These are phyloP conservation scores for Psidium friedrichsthalianum DNA, from an alignment of 345 rosid genomes.

Conservation along the genomic window DNA sequence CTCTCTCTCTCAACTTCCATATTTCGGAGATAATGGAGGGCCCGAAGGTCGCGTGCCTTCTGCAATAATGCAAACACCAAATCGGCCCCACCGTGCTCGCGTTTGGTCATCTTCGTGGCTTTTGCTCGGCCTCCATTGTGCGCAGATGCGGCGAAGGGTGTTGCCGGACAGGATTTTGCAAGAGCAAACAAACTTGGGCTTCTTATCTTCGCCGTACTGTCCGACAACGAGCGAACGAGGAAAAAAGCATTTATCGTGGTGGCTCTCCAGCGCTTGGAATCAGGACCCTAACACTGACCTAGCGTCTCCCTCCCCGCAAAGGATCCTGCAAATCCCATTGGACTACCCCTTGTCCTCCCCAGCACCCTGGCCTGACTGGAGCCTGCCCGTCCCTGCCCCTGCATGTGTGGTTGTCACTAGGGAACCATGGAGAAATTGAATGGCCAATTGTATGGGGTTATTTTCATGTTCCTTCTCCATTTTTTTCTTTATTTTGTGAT, in stretches of 20 bases:
- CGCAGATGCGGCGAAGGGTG: background rate
- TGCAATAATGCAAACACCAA: too few species aligned
- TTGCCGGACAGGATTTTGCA: background rate
- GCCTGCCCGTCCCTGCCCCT: too few species aligned
- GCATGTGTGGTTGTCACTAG: too few species aligned
- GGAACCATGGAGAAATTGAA: too few species aligned
- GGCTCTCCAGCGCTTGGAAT: slow-evolving; percentile 18
- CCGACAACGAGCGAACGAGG: slow-evolving; percentile 13
- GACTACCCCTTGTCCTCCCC: too few species aligned
- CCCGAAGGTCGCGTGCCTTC: too few species aligned
- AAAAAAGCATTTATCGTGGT: slow-evolving; percentile 14
- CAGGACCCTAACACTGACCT: too few species aligned
- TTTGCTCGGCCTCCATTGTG: background rate
- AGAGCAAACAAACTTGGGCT: slow-evolving; percentile 12
- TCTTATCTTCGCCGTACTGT: slow-evolving; percentile 1
- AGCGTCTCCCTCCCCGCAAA: too few species aligned
- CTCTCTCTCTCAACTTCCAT: background rate
- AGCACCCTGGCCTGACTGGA: too few species aligned
- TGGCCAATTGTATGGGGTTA: background rate
- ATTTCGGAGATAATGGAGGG: background rate
- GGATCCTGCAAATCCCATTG: too few species aligned
- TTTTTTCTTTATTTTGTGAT: background rate
- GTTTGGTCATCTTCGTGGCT: background rate
- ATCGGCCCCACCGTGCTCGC: background rate
- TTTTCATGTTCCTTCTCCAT: background rate